A percentile compares a stretch with the other conserved stretches of the same genome.
phyloP scores from a whole-genome alignment of 805 yeast species.

The Nakazawaea ishiwadae region DNA sequence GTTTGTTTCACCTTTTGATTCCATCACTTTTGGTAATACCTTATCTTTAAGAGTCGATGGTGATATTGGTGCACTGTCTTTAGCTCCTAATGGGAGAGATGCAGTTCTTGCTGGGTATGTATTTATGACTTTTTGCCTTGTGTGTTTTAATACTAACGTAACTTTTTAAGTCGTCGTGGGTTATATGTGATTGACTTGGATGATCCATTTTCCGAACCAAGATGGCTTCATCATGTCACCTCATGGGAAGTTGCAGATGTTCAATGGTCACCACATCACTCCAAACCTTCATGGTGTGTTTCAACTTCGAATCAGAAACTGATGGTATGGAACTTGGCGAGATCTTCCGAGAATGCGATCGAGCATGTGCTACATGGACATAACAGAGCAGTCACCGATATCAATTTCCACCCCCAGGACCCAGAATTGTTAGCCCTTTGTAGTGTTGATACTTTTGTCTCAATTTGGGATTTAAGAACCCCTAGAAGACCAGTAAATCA shows the following conservation, averaged over 20 bases:
- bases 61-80: conserved; percentile 85
- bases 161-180: conserved; percentile 55
- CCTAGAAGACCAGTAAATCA: conserved; percentile 68
- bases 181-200: conserved; percentile 87
- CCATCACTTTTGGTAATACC: conserved; percentile 74
- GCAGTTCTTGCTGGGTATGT: conserved; percentile 78
- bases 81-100: conserved; percentile 87
- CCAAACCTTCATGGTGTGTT: conserved; percentile 86
- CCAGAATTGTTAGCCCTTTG: conserved; percentile 91
- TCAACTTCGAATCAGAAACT: conserved; percentile 96
- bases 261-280: conserved; percentile 93
- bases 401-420: conserved; percentile 82
- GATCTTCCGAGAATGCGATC: conserved; percentile 62
- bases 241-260: conserved; percentile 99
- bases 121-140: neutral
- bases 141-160: neutral
- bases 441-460: conserved; percentile 83
- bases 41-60: conserved; percentile 86
- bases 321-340: conserved; percentile 83
- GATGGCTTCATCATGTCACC: conserved; percentile 88
- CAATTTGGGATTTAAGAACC: conserved; percentile 86
- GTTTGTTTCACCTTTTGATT: conserved; percentile 26
- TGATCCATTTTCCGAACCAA: conserved; percentile 91
- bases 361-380: conserved; percentile 88
- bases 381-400: conserved; percentile 90